phyloP scores from a whole-genome alignment of 495 filamentous ascomycete genomes.

The Geopyxis carbonaria region DNA sequence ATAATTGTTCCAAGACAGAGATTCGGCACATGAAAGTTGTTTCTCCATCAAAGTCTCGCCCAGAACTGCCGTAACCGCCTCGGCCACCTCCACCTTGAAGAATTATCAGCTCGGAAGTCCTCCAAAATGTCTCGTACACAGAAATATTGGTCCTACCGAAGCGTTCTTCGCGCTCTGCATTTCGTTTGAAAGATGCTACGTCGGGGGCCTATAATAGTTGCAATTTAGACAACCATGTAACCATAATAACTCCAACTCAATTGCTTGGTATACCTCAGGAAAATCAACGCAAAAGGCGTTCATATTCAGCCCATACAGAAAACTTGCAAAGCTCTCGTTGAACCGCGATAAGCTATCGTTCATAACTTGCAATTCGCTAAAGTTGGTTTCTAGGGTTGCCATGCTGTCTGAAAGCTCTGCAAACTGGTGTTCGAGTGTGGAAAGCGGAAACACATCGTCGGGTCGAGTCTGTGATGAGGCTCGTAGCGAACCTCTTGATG shows the following conservation, averaged over 20 bases:
- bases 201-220: constrained; percentile 30
- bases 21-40: constrained; percentile 68
- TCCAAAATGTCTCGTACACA: constrained; percentile 1
- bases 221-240: neutral
- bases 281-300: constrained; percentile 99
- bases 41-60: constrained; percentile 39
- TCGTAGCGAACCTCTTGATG: constrained; percentile 60
- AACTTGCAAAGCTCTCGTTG: constrained; percentile 88
- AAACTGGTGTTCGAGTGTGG: constrained; percentile 69
- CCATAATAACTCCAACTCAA: neutral
- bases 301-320: constrained; percentile 93
- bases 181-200: constrained; percentile 52
- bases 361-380: constrained; percentile 94
- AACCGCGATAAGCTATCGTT: constrained; percentile 89
- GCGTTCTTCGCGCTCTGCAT: constrained; percentile 37
- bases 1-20: neutral
- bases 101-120: constrained; percentile 6
- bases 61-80: constrained; percentile 19
- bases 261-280: constrained; percentile 48
- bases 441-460: constrained; percentile 55
- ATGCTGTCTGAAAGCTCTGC: constrained; percentile 88
- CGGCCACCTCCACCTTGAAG: constrained; percentile 10
- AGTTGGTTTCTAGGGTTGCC: constrained; percentile 89
- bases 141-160: constrained; percentile 24
- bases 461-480: constrained; percentile 36